Conservation (phyloP, 495 filamentous ascomycete species). For the Aspergillus taichungensis region DNA sequence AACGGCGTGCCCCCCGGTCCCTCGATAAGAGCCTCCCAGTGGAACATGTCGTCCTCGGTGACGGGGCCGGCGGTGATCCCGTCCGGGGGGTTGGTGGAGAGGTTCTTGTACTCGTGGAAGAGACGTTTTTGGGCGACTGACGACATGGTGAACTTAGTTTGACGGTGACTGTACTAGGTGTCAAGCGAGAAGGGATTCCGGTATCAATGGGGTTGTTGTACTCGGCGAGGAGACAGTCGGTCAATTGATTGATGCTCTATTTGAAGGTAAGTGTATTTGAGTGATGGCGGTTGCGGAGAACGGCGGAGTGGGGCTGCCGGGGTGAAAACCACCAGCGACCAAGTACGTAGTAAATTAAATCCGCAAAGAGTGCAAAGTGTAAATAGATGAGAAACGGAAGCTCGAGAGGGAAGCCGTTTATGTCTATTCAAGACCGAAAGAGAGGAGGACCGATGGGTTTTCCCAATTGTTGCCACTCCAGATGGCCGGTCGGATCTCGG, state of each 20-base stretch:
- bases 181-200: not conserved
- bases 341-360: too few relatives aligned
- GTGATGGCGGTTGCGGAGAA: not conserved
- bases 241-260: not conserved
- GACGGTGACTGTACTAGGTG: not conserved
- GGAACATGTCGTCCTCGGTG: constrained; percentile 88
- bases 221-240: too few relatives aligned
- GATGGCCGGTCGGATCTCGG: too few relatives aligned
- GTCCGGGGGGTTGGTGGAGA: constrained; percentile 75
- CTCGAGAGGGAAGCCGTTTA: not conserved
- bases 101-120: constrained; percentile 90
- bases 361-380: not conserved
- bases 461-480: too few relatives aligned
- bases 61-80: constrained; percentile 94
- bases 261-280: not conserved
- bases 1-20: constrained; percentile 94
- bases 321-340: not conserved
- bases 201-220: not conserved
- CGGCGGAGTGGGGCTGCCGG: constrained; percentile 3
- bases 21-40: constrained; percentile 95
- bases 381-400: not conserved
- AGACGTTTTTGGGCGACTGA: constrained; percentile 78
- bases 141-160: constrained; percentile 16
- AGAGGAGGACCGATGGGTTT: too few relatives aligned
- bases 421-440: too few relatives aligned